phyloP scores from a whole-genome alignment of 2,329 filamentous ascomycete genomes.

The Aspergillus pseudoviridinutans region DNA sequence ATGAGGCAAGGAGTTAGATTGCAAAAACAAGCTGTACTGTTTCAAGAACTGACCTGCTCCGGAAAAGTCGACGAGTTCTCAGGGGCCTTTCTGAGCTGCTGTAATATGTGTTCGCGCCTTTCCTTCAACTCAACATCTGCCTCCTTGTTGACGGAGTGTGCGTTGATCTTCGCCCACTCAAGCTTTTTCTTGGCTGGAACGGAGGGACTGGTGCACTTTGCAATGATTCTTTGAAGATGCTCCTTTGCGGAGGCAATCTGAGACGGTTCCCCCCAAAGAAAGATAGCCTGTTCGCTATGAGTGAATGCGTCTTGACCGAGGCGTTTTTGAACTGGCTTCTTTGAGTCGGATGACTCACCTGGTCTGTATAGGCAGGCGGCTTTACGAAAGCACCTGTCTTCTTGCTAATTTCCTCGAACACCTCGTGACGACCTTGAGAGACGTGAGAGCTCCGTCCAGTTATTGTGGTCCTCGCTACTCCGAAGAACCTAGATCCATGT shows the following conservation, averaged over 20 bases:
- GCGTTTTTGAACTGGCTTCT: not conserved
- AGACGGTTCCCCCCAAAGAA: constrained; percentile 23
- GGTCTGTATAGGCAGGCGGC: constrained; percentile 20
- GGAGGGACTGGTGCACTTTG: constrained; percentile 11
- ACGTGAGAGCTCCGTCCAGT: not conserved
- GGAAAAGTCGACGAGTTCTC: constrained; percentile 17
- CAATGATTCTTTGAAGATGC: constrained; percentile 15
- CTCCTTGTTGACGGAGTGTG: constrained; percentile 23
- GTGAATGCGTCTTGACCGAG: not conserved
- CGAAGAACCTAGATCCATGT: constrained; percentile 14
- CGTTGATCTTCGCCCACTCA: constrained; percentile 22
- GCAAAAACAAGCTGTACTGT: not conserved
- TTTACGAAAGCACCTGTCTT: constrained; percentile 26
- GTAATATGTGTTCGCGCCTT: constrained; percentile 18
- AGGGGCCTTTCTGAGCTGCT: constrained; percentile 24
- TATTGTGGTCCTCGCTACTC: constrained; percentile 11
- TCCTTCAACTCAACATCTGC: constrained; percentile 19
- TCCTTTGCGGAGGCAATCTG: constrained; percentile 22
- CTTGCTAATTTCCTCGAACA: constrained; percentile 24
- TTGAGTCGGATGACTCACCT: constrained; percentile 11
- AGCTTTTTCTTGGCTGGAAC: constrained; percentile 14
- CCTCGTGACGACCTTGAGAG: constrained; percentile 15
- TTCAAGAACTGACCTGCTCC: constrained; percentile 21
- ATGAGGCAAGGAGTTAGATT: not conserved
- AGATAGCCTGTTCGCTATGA: constrained; percentile 17